These are phyloP conservation scores for Penicillium paradoxum DNA, from an alignment of 495 filamentous ascomycete genomes.

Conservation along the genomic window DNA sequence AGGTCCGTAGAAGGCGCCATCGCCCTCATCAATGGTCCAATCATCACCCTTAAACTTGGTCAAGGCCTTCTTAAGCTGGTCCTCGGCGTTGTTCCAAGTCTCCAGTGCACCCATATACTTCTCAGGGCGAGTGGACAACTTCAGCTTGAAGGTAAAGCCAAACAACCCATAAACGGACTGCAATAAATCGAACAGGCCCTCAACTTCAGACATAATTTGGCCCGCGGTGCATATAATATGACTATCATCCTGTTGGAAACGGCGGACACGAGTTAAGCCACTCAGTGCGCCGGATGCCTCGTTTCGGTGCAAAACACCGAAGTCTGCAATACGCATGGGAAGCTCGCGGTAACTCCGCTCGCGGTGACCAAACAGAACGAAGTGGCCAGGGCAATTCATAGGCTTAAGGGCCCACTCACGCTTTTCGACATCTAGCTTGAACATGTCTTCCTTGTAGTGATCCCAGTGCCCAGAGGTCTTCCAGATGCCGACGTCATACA, in stretches of 20 bases:
- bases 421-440: slow-evolving; percentile 86
- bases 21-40: slow-evolving; percentile 88
- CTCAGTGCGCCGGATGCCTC: slow-evolving; percentile 89
- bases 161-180: slow-evolving; percentile 78
- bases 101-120: slow-evolving; percentile 82
- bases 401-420: slow-evolving; percentile 78
- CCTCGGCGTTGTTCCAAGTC: slow-evolving; percentile 85
- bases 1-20: slow-evolving; percentile 96
- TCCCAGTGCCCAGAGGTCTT: slow-evolving; percentile 92
- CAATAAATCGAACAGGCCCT: slow-evolving; percentile 84
- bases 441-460: slow-evolving; percentile 97
- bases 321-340: slow-evolving; percentile 87
- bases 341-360: slow-evolving; percentile 83
- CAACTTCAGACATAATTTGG: slow-evolving; percentile 78
- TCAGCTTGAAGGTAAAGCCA: slow-evolving; percentile 93
- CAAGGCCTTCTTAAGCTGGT: slow-evolving; percentile 68
- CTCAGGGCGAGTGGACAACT: slow-evolving; percentile 90
- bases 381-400: slow-evolving; percentile 96
- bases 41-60: slow-evolving; percentile 70
- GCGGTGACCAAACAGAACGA: slow-evolving; percentile 68
- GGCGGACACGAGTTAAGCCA: slow-evolving; percentile 83
- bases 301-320: slow-evolving; percentile 91
- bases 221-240: slow-evolving; percentile 77
- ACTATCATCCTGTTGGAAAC: slow-evolving; percentile 93
- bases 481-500: slow-evolving; percentile 89